These are phyloP conservation scores for Penicillium pancosmium DNA, from an alignment of 495 filamentous ascomycete species.

Conservation along the genomic window DNA sequence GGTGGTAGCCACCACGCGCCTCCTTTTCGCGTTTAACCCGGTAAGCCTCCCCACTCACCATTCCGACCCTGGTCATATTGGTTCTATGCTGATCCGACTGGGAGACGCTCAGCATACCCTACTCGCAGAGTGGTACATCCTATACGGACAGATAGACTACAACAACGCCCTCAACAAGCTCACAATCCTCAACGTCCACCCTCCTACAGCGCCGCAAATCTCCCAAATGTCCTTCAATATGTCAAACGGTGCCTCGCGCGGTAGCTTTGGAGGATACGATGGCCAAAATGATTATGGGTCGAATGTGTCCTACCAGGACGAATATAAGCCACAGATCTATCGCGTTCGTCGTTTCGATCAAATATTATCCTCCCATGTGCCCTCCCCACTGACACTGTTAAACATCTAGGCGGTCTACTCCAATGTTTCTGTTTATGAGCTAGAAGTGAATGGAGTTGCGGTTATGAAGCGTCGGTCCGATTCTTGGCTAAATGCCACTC, in stretches of 20 bases:
- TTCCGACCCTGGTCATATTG: conserved; percentile 23
- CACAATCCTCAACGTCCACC: conserved; percentile 49
- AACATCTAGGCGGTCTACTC: conserved; percentile 85
- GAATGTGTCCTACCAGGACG: conserved; percentile 53
- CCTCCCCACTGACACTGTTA: conserved; percentile 22
- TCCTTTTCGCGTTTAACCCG: conserved; percentile 38
- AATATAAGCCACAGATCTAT: conserved; percentile 74
- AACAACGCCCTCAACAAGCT: conserved; percentile 49
- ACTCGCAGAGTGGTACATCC: conserved; percentile 47
- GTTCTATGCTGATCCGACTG: conserved; percentile 13
- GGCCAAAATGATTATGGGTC: conserved; percentile 52
- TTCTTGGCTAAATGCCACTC: conserved; percentile 92
- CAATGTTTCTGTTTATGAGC: conserved; percentile 92
- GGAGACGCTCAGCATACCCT: conserved; percentile 38
- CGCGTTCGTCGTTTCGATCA: conserved; percentile 53
- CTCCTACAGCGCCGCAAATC: conserved; percentile 50
- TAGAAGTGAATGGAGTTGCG: conserved; percentile 88
- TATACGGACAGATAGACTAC: conserved; percentile 43
- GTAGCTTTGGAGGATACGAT: conserved; percentile 47
- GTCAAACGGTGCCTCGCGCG: conserved; percentile 39
- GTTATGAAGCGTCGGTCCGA: conserved; percentile 94
- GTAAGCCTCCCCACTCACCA: conserved; percentile 29
- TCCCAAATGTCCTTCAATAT: conserved; percentile 51
- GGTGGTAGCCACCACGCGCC: conserved; percentile 41
- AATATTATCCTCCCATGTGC: conserved; percentile 18